Base-by-base conservation (phyloP, 1,284 basidiomycete species). In the Marasmius fiardii region DNA sequence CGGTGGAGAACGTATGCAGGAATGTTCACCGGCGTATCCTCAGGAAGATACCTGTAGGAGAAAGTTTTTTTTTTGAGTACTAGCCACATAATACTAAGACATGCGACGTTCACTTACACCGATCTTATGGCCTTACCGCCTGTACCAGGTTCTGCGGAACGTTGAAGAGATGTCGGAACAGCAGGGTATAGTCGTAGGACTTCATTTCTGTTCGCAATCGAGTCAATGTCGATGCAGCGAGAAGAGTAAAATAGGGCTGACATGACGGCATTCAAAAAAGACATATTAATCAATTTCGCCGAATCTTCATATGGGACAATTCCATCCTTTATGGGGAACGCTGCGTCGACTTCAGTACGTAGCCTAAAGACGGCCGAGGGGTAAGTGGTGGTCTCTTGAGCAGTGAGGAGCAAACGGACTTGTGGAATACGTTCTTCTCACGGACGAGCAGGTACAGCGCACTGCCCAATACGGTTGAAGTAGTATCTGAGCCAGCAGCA, bases 291-390 rank as follows among this genome's bases (percentile, higher is more conserved):
- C 16, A 39, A 20, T 20, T 39, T 14, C 18, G 37, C 37, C 18
- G 12, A 6, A 14, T 39, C 12, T 39, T 39, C 37, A 14, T 39
- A 20, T 4, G 37, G 37, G 12, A 14, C 12, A 4, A 6, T 39
- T 14, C 37, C 37, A 14, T 39, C 18, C 16, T 39, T 20, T 14
- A 39, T 16, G 5, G 37, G 37, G 37, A 39, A 66, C 6, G 34
- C 35, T 1, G 21, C 35, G 43, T 68, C 67, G 24, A 69, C 37
- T 55, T 69, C 67, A 4, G 16, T 23, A 6, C 56, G 60, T 1
- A 67, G 54, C 14, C 54, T 55, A 20, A 23, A 39, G 34, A 35
- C 34, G 8, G 8, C 16, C 34, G 16, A 16, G 8, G 16, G 34
- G n/a, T n/a, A n/a, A n/a, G n/a, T n/a, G n/a, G n/a, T n/a, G n/a